Evolutionary conservation across 169 alveolate species (phyloP).

Genomic region (Perkinsus marinus): DNA sequence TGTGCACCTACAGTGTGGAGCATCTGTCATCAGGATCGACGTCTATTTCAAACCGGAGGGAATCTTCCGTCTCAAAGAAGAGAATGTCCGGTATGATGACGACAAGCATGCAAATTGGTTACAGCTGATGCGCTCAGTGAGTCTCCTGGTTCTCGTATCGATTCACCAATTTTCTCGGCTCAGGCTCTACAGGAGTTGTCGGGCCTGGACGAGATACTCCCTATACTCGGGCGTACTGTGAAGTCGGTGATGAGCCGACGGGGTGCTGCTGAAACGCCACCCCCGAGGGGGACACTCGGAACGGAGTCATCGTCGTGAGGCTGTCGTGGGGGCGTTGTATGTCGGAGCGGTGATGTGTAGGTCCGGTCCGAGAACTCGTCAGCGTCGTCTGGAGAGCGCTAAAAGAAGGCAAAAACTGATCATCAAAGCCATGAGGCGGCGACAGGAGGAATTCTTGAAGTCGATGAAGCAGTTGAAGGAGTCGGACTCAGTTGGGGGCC

Average conservation of each 20-base stretch:
- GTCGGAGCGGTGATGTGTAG: background rate
- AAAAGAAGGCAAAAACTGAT: background rate
- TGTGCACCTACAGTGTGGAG: background rate
- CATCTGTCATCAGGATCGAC: background rate
- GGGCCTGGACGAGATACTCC: background rate
- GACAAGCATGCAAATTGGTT: background rate
- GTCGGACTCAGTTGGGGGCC: background rate
- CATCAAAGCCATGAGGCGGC: background rate
- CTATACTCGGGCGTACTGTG: background rate
- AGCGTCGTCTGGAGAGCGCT: background rate
- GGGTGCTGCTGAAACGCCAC: background rate
- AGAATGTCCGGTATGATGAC: background rate
- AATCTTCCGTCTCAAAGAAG: background rate
- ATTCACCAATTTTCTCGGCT: too few species aligned
- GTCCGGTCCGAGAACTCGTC: background rate
- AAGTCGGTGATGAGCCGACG: background rate
- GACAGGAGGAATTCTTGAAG: background rate
- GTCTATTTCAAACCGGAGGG: background rate
- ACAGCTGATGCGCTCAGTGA: background rate
- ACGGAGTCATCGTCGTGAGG: too few species aligned
- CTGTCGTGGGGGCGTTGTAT: too few species aligned
- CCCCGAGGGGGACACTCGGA: too few species aligned
- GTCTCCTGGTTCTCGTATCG: background rate
- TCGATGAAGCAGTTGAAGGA: background rate
- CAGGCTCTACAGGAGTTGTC: background rate